Evolutionary conservation across 1,284 basidiomycete species (phyloP), one percentile per base, ranked within the genome.

Genomic region (Tausonia pullulans): DNA sequence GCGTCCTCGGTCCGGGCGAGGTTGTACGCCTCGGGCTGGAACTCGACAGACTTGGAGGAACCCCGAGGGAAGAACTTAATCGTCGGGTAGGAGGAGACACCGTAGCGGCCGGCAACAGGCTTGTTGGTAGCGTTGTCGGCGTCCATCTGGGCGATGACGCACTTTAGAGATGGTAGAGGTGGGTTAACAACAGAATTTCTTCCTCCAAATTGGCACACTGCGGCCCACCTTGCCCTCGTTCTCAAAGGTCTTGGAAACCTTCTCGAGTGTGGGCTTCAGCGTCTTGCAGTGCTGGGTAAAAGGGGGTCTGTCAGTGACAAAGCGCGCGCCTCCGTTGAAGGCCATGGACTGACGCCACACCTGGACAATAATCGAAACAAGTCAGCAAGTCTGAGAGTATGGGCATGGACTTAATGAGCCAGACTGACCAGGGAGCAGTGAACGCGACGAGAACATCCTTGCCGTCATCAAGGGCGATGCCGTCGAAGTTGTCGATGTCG

Each of bases 31-130:
- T 84, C 78, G 10, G 84, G 83, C 68, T 83, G 79, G 68, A 80
- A 76, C 43, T 70, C 69, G 62, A 72, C 69, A 53, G 64, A 63
- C 61, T 72, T 69, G 48, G 62, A 63, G 11, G 72, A 72, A 67
- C 81, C 89, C 74, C 86, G 86, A 71, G 89, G 82, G 85, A 94
- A 97, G 81, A 95, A 96, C 76, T 90, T 93, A 79, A 98, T 84
- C 14, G 93, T 98, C 0, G 95, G 95, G 84, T 83, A 88, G 67
- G 84, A 83, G 51, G 77, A 74, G 67, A 96, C 81, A 11, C 81
- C 87, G 73, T 91, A 93, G 71, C 84, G 83, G 58, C 76, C 71
- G n/a, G 87, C 86, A 65, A 97, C 77, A 41, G 81, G 83, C 70
- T 83, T 82, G 81, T 96, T 95, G 71, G 81, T 80, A 67, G 84